phyloP scores from a whole-genome alignment of 352 stramenopile species.

The Globisporangium irregulare region DNA sequence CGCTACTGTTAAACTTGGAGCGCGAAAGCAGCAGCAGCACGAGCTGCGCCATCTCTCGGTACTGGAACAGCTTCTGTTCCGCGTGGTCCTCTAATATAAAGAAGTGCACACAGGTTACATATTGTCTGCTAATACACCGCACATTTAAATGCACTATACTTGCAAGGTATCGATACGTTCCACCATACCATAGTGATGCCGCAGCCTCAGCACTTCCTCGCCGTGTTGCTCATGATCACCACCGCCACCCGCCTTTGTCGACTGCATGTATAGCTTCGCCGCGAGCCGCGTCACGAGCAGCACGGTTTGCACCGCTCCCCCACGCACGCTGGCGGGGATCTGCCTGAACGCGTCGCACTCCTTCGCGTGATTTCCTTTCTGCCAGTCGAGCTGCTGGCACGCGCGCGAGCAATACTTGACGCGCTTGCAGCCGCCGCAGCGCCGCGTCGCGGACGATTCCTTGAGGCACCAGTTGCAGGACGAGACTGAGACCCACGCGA shows the following conservation, averaged over 20 bases:
- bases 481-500: constrained; percentile 31
- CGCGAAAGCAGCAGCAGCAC: constrained; percentile 48
- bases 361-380: constrained; percentile 28
- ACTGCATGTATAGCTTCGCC: constrained; percentile 28
- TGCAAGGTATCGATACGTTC: neutral
- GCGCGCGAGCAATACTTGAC: constrained; percentile 63
- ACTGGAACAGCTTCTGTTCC: constrained; percentile 33
- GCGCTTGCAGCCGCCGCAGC: constrained; percentile 56
- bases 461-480: constrained; percentile 58
- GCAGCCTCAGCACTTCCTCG: constrained; percentile 30
- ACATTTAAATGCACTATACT: neutral
- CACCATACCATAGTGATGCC: constrained; percentile 38
- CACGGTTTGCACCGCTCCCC: constrained; percentile 36
- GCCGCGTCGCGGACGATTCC: constrained; percentile 15
- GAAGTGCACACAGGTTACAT: too few relatives aligned
- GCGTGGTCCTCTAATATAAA: constrained; percentile 33
- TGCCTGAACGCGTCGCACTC: constrained; percentile 52
- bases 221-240: constrained; percentile 10
- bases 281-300: constrained; percentile 52
- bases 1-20: constrained; percentile 33
- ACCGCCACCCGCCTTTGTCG: neutral
- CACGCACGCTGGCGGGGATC: constrained; percentile 19
- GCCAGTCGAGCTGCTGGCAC: constrained; percentile 67
- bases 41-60: constrained; percentile 56
- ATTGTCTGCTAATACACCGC: too few relatives aligned